Base-by-base conservation (phyloP, 805 yeast species). In the Candida fluviatilis region DNA sequence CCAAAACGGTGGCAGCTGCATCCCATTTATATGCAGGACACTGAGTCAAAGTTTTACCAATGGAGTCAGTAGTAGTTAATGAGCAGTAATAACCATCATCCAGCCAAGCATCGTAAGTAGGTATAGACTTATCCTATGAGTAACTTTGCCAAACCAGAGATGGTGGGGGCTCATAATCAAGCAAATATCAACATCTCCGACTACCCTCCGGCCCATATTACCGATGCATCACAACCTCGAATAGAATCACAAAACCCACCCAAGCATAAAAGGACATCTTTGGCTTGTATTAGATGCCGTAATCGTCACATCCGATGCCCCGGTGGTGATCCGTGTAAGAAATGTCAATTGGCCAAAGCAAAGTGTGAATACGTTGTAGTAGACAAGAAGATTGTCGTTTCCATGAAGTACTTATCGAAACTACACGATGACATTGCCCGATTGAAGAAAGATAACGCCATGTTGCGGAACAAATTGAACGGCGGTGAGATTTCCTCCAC, bases 301-400 rank as follows among this genome's bases (percentile, higher is more conserved):
- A 72, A 76, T 34, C 69, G 88, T 37, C 93, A 84, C 57, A 77
- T 82, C 31, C 75, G 83, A 45, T 84, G 93, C 52, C 87, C 87
- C 11, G 89, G 89, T 2, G 87, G 86, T 1, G 75, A 80, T 34
- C 88, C 89, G 0, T 84, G 93, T 54, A 57, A 64, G 36, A 79
- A 79, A 50, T 84, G 93, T 53, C 58, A 57, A 11, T 54, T 69
- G 35, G 76, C 82, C 12, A 71, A 69, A 35, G 63, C 78, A 3
- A 66, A 68, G 16, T 84, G 93, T 61, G 88, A 82, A 49, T 84
- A 82, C 47, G 71, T 76, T 14, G 87, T 80, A 51, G 85, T 82
- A 7, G 84, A 82, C 36, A 80, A 76, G 61, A 82, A 84, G 49
- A 69, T 84, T 10, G 85, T 82, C 19, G 83, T 84, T 0, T 81